Base-by-base conservation (phyloP, 192 early-diverging fungal species). In the Backusella circina region DNA sequence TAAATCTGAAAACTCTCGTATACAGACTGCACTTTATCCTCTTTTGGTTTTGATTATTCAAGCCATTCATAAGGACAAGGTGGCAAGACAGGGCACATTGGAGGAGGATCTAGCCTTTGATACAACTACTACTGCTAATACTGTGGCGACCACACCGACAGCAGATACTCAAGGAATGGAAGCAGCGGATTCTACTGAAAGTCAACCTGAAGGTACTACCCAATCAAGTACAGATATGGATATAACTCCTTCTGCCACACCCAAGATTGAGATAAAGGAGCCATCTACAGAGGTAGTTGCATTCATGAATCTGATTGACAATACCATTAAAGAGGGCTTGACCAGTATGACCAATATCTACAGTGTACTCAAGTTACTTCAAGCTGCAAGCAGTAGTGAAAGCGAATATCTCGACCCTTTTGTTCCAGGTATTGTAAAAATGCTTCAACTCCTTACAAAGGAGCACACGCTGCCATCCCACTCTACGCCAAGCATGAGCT, bases 361-460 rank as follows among this genome's bases (percentile, higher is more conserved):
- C 76, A 86, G 89, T 15, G 90, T 89, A 7, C 77, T 95, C 30
- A 88, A 85, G 18, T 80, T 92, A 8, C 84, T 95, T 32, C 86
- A 93, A 67, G 91, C 92, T 18, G 86, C 86, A 0, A 84, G 88
- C 67, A 85, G 87, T 65, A 84, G 84, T 65, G 83, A 83, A 0
- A 87, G 87, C 72, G 90, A 91, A 70, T 86, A 88, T 37, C 84
- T 94, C 21, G 91, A 94, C 79, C 76, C 82, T 31, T 91, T 90
- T 76, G 85, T 97, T 3, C 84, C 90, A 13, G 90, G 89, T 21
- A 77, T 99, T 50, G 91, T 96, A 82, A 95, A 94, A 72, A 80
- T 95, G 7, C 82, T 98, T 0, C 90, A 93, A 75, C 92, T 91
- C 77, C 86, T 97, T 28, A 90, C 93, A 33, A 96, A 93, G 76